Percentiles rank a stretch among this genome's conserved stretches.
Conservation (phyloP, 164 flowering plant species). For the Macadamia integrifolia region DNA sequence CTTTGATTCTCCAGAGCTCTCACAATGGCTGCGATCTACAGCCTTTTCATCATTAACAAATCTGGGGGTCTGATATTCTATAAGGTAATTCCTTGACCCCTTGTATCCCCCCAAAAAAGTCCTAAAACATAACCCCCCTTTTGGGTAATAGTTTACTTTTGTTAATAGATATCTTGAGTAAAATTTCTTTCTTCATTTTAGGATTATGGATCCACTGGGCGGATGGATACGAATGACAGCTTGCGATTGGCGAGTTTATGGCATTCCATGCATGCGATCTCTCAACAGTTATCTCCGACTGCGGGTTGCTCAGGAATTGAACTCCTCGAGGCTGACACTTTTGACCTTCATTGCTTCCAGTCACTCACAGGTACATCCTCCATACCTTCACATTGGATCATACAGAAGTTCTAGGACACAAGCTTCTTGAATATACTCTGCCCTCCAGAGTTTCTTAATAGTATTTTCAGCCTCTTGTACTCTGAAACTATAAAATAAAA, state of each 20-base stretch:
- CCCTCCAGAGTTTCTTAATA: not conserved
- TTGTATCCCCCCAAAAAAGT: not conserved
- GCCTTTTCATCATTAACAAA: slow-evolving; percentile 92
- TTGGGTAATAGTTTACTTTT: not conserved
- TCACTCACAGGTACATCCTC: slow-evolving; percentile 68
- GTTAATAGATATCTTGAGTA: not conserved
- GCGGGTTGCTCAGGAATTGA: slow-evolving; percentile 79
- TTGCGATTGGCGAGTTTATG: slow-evolving; percentile 89
- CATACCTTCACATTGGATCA: not conserved
- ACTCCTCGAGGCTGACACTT: slow-evolving; percentile 86
- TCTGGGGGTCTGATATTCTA: slow-evolving; percentile 91
- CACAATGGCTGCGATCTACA: slow-evolving; percentile 80
- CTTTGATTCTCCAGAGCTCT: not conserved
- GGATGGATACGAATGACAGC: slow-evolving; percentile 95
- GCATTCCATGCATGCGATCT: slow-evolving; percentile 98
- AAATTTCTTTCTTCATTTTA: slow-evolving; percentile 8
- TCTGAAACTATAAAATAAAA: too few species aligned
- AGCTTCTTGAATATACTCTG: not conserved
- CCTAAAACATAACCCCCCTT: too few species aligned
- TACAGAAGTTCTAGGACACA: not conserved
- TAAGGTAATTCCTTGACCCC: slow-evolving; percentile 40
- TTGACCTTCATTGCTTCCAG: slow-evolving; percentile 94
- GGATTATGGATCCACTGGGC: slow-evolving; percentile 88
- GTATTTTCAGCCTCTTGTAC: not conserved
- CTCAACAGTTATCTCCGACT: slow-evolving; percentile 84